Evolutionary conservation across 768 basidiomycete genomes (phyloP).

Genomic region (Phylloporus rhodoxanthus): DNA sequence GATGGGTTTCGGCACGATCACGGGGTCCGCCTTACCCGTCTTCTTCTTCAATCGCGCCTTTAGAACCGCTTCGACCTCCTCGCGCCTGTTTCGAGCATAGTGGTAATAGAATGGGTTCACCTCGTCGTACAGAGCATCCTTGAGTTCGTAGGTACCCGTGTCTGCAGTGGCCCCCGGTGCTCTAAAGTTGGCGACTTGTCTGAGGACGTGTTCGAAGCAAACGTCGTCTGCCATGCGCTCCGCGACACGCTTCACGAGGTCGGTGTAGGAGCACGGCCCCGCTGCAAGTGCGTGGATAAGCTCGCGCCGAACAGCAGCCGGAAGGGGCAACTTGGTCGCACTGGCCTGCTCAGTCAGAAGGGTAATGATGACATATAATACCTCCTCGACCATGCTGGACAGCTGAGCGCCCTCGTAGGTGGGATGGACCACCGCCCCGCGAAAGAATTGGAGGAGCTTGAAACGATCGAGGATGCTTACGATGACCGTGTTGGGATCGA

Average conservation of each 20-base stretch:
- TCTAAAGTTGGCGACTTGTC: conserved; percentile 75
- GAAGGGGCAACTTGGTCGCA: conserved; percentile 61
- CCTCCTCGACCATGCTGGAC: conserved; percentile 85
- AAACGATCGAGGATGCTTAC: conserved; percentile 89
- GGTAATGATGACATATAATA: conserved; percentile 81
- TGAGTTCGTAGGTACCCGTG: conserved; percentile 82
- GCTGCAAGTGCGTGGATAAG: conserved; percentile 88
- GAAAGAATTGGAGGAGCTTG: conserved; percentile 74
- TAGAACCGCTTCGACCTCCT: conserved; percentile 80
- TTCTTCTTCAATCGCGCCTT: conserved; percentile 62
- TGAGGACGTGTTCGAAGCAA: conserved; percentile 73
- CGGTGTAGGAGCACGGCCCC: conserved; percentile 83
- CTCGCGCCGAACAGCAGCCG: conserved; percentile 67
- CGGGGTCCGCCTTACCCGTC: conserved; percentile 54
- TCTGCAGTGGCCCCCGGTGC: conserved; percentile 75
- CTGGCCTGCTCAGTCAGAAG: conserved; percentile 78
- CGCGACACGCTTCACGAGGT: conserved; percentile 84
- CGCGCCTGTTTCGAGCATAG: conserved; percentile 88
- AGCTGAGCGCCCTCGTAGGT: conserved; percentile 67
- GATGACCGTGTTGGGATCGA: conserved; percentile 74
- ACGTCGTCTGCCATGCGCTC: conserved; percentile 84
- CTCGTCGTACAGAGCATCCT: conserved; percentile 74
- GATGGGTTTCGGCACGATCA: conserved; percentile 71
- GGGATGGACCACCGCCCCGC: conserved; percentile 48
- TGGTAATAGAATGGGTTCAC: conserved; percentile 96